A percentile compares a stretch with the other conserved stretches of the same genome.
Evolutionary conservation across 805 yeast genomes (phyloP).

Genomic region (Blastobotrys americana): DNA sequence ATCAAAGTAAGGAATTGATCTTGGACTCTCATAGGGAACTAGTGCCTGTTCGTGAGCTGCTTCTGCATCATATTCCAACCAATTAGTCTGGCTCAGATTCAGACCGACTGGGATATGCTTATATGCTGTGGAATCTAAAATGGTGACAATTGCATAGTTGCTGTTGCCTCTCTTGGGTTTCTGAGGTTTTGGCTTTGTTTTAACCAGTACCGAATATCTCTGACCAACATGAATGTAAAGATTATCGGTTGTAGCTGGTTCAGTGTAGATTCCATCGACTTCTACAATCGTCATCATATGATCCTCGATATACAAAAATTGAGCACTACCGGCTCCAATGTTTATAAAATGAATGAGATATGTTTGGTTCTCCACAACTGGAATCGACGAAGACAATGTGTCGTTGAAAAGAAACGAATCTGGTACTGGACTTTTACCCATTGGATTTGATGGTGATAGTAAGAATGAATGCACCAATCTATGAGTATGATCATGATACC

Average conservation of each 20-base stretch:
- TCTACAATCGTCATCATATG: constrained; percentile 83
- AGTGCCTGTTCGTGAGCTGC: constrained; percentile 39
- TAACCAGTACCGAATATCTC: constrained; percentile 74
- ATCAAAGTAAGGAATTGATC: constrained; percentile 49
- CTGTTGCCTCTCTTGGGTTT: constrained; percentile 37
- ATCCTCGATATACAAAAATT: constrained; percentile 80
- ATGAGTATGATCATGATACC: constrained; percentile 69
- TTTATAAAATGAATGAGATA: constrained; percentile 76
- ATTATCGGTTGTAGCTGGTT: constrained; percentile 61
- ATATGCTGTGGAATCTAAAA: constrained; percentile 74
- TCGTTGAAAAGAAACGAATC: constrained; percentile 73
- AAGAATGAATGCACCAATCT: constrained; percentile 44
- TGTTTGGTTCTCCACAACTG: constrained; percentile 76
- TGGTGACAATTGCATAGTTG: constrained; percentile 81
- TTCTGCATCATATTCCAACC: constrained; percentile 49
- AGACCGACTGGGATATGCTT: constrained; percentile 65
- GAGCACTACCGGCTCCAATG: constrained; percentile 87
- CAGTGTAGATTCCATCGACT: constrained; percentile 84
- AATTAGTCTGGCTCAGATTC: constrained; percentile 65
- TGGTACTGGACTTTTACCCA: constrained; percentile 98
- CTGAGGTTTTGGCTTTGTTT: constrained; percentile 56
- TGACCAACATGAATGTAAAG: constrained; percentile 86
- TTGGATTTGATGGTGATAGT: constrained; percentile 73
- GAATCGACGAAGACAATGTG: constrained; percentile 48
- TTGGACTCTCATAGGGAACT: constrained; percentile 35